These are phyloP conservation scores for Didymella glomerata DNA, from an alignment of 2,329 filamentous ascomycete genomes.

Conservation along the genomic window DNA sequence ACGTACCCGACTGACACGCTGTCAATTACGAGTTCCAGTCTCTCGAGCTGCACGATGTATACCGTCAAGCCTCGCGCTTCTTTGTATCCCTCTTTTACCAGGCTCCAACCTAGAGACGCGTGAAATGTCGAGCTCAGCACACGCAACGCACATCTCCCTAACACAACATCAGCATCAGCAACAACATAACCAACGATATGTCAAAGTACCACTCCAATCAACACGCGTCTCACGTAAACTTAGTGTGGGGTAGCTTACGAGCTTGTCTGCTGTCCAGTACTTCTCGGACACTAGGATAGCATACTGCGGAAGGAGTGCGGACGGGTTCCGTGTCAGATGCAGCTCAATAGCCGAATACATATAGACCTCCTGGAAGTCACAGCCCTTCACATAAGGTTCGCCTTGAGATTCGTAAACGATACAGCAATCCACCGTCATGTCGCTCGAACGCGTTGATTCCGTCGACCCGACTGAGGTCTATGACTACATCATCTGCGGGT, in stretches of 20 bases:
- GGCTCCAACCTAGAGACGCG: neutral
- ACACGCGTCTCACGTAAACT: neutral
- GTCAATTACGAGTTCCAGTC: neutral
- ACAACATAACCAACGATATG: neutral
- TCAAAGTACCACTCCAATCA: neutral
- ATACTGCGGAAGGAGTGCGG: slow-evolving; percentile 19
- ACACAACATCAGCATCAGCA: neutral
- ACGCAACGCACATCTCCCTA: too few species aligned
- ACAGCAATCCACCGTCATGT: slow-evolving; percentile 20
- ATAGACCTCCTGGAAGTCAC: slow-evolving; percentile 1
- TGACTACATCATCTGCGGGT: slow-evolving; percentile 44
- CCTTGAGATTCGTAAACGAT: neutral
- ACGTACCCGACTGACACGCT: neutral
- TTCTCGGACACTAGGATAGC: slow-evolving; percentile 4
- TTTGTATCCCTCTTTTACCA: neutral
- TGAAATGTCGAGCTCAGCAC: neutral
- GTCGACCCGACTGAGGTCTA: slow-evolving; percentile 30
- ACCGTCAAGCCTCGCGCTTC: neutral
- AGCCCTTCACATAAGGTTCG: neutral
- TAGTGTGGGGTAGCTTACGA: neutral
- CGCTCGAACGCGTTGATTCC: slow-evolving; percentile 31
- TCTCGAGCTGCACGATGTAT: neutral
- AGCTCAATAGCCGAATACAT: slow-evolving; percentile 6
- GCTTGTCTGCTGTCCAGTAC: neutral
- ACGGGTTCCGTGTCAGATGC: slow-evolving; percentile 17